These are phyloP conservation scores for Fusarium miscanthi DNA, from an alignment of 2,329 filamentous ascomycete species.

Conservation along the genomic window DNA sequence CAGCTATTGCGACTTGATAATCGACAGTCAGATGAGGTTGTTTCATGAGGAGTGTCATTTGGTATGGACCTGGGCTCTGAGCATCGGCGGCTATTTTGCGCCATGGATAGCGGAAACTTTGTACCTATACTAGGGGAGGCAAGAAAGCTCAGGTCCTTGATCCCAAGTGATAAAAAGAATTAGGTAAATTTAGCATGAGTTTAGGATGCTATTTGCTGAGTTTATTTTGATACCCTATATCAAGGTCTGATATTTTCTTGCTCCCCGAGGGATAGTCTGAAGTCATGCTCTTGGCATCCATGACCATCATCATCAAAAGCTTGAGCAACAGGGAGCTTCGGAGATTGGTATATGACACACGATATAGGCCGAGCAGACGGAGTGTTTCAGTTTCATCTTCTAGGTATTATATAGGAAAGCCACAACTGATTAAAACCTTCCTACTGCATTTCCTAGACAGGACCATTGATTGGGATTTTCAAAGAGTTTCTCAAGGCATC, in stretches of 20 bases:
- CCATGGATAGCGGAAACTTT: constrained; percentile 25
- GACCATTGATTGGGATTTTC: neutral
- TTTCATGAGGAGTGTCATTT: constrained; percentile 14
- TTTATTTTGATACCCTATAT: too few relatives aligned
- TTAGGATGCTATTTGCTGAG: too few relatives aligned
- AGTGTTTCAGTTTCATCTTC: neutral
- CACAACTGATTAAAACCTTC: neutral
- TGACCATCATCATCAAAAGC: constrained; percentile 3
- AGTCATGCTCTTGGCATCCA: constrained; percentile 4
- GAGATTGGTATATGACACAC: neutral
- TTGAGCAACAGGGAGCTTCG: constrained; percentile 2
- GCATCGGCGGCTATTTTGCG: constrained; percentile 24
- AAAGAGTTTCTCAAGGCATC: neutral
- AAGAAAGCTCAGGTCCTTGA: too few relatives aligned
- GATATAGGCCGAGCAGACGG: neutral
- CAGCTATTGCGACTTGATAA: neutral
- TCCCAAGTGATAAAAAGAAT: too few relatives aligned
- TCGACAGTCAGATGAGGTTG: neutral
- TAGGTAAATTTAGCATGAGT: too few relatives aligned
- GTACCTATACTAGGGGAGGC: neutral
- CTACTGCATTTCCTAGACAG: neutral
- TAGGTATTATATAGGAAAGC: neutral
- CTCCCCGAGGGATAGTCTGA: neutral
- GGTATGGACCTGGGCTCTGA: constrained; percentile 13
- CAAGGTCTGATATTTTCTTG: too few relatives aligned